Evolutionary conservation across 768 basidiomycete genomes (phyloP).

Genomic region (Boletus pseudo-olivaceus): DNA sequence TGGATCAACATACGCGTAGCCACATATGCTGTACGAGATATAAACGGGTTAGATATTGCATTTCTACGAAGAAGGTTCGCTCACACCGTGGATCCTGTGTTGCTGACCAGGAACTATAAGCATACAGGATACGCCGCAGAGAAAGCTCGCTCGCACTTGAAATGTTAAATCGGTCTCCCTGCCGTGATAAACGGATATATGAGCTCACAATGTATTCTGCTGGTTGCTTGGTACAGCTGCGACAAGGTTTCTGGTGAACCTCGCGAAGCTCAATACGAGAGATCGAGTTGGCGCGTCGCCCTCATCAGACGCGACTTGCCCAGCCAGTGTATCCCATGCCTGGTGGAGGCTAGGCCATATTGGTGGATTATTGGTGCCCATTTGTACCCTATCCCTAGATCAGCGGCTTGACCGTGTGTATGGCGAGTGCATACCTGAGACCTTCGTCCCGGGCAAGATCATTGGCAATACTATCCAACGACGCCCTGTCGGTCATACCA

Average conservation of each 20-base stretch:
- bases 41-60: not conserved
- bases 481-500: constrained; percentile 18
- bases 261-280: constrained; percentile 54
- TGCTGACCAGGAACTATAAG: constrained; percentile 73
- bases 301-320: constrained; percentile 34
- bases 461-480: constrained; percentile 50
- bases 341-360: constrained; percentile 55
- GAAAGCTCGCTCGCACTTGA: constrained; percentile 66
- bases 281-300: constrained; percentile 34
- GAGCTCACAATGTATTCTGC: constrained; percentile 62
- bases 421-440: constrained; percentile 28
- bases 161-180: constrained; percentile 1
- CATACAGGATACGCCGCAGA: constrained; percentile 63
- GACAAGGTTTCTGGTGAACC: constrained; percentile 81
- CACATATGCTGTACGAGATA: constrained; percentile 46
- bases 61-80: constrained; percentile 14
- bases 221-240: constrained; percentile 77
- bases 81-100: constrained; percentile 61
- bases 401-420: not conserved
- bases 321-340: constrained; percentile 46
- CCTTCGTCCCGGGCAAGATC: constrained; percentile 46
- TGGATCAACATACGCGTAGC: constrained; percentile 70
- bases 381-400: constrained; percentile 25
- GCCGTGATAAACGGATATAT: not conserved
- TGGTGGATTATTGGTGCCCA: constrained; percentile 39